phyloP scores from a whole-genome alignment of 371 early-diverging fungal genomes.

The Rhizopus delemar region DNA sequence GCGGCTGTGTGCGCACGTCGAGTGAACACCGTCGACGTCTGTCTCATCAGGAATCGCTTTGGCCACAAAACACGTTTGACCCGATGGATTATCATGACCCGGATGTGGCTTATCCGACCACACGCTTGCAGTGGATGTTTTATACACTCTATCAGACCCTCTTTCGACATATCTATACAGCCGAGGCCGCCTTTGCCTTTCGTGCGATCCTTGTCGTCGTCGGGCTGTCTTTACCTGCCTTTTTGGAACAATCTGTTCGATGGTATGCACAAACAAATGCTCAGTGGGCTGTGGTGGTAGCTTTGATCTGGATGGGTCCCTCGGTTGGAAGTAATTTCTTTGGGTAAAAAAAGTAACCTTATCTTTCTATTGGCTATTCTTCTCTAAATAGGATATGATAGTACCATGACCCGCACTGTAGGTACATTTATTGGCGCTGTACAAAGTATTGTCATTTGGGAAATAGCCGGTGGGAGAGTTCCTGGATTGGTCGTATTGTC shows the following conservation, averaged over 20 bases:
- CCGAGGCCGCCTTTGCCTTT: conserved; percentile 41
- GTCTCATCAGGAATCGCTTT: conserved; percentile 1
- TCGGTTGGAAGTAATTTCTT: conserved; percentile 51
- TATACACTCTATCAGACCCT: conserved; percentile 30
- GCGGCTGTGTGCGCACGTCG: conserved; percentile 14
- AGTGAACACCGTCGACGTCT: conserved; percentile 4
- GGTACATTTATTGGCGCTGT: conserved; percentile 50
- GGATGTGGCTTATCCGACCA: conserved; percentile 43
- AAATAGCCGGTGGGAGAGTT: conserved; percentile 29
- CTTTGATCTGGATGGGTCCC: conserved; percentile 55
- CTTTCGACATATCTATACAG: conserved; percentile 31
- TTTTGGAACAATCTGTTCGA: conserved; percentile 29
- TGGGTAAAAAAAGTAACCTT: conserved; percentile 32
- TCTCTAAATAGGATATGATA: conserved; percentile 2
- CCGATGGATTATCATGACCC: conserved; percentile 46
- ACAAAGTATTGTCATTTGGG: conserved; percentile 44
- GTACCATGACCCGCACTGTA: conserved; percentile 41
- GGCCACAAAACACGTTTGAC: conserved; percentile 26
- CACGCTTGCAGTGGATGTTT: conserved; percentile 32
- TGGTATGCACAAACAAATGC: conserved; percentile 46
- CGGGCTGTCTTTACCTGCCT: conserved; percentile 37
- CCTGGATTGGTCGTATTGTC: conserved; percentile 35
- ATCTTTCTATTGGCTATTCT: conserved; percentile 5
- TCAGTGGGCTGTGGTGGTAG: conserved; percentile 50
- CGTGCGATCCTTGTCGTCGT: conserved; percentile 39